Evolutionary conservation across 2,329 filamentous ascomycete species (phyloP).

Genomic region (Paramyrothecium roridum): DNA sequence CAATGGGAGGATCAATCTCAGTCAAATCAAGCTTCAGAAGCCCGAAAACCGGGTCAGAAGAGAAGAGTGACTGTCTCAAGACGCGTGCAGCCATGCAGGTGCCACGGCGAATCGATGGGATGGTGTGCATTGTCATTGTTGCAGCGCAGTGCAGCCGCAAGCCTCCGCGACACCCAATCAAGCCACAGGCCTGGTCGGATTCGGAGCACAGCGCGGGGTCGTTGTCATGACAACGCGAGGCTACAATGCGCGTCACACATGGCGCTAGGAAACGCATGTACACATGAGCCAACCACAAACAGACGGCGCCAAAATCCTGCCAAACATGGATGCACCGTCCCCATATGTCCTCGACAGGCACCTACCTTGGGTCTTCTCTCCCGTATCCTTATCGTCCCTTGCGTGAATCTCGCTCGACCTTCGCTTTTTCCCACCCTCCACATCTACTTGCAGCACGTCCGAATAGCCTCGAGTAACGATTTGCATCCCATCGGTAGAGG

Average conservation of each 20-base stretch:
- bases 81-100: not conserved
- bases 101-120: not conserved
- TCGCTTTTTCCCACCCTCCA: not conserved
- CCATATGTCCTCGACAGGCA: too few species aligned
- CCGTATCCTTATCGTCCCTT: not conserved
- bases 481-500: too few species aligned
- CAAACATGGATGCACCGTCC: not conserved
- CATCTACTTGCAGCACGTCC: not conserved
- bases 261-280: not conserved
- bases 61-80: not conserved
- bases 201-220: not conserved
- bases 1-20: too few species aligned
- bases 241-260: not conserved
- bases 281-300: not conserved
- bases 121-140: too few species aligned
- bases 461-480: not conserved
- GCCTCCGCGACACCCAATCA: not conserved
- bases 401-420: not conserved
- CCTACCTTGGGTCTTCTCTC: not conserved
- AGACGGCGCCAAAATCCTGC: too few species aligned
- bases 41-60: not conserved
- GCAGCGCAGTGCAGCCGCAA: not conserved
- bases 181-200: not conserved
- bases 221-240: not conserved
- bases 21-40: too few species aligned